Evolutionary conservation across 345 rosid species (phyloP).

Genomic region (Pistacia atlantica): DNA sequence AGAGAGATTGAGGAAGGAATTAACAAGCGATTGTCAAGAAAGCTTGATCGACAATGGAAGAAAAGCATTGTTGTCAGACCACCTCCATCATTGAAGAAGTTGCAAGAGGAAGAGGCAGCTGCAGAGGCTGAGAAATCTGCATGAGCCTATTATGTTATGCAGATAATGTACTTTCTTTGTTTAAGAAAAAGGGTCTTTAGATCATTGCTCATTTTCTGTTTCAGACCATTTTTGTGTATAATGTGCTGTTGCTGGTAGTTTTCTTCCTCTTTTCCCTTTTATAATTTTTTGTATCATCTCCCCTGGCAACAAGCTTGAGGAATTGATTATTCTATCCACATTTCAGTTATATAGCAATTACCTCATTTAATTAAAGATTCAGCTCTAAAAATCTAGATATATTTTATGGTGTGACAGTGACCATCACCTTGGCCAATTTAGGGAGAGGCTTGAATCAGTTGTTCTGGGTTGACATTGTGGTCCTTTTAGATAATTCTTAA

Average conservation of each 20-base stretch:
- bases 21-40: slow-evolving; percentile 85
- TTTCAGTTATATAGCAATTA: background rate
- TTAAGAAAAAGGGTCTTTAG: background rate
- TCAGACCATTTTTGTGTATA: slow-evolving; percentile 17
- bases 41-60: slow-evolving; percentile 88
- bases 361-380: background rate
- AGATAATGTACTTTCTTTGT: slow-evolving; percentile 5
- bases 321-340: slow-evolving; percentile 4
- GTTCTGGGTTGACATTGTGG: too few relatives aligned
- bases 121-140: slow-evolving; percentile 72
- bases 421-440: too few relatives aligned
- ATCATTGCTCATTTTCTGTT: background rate
- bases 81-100: slow-evolving; percentile 73
- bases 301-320: background rate
- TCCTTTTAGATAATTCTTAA: background rate
- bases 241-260: slow-evolving; percentile 4
- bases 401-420: background rate
- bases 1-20: slow-evolving; percentile 92
- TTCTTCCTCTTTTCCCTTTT: background rate
- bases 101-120: slow-evolving; percentile 84
- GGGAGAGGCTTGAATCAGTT: background rate
- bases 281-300: background rate
- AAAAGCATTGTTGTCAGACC: slow-evolving; percentile 84
- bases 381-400: background rate
- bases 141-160: slow-evolving; percentile 27